phyloP scores from a whole-genome alignment of 306 rosid species.

The Aeschynomene evenia region DNA sequence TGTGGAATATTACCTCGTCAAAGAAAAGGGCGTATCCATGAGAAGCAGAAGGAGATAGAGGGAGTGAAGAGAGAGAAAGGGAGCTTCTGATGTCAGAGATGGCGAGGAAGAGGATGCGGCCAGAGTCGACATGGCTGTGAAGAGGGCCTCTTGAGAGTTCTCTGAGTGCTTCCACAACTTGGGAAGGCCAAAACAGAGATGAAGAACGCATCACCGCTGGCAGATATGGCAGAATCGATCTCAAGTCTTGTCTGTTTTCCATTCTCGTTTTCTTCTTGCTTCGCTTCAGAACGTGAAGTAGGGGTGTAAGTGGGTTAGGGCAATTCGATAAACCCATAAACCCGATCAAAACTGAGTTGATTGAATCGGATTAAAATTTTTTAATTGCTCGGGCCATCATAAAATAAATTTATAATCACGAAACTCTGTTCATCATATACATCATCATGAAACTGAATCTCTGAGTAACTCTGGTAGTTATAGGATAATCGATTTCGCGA shows the following conservation, averaged over 20 bases:
- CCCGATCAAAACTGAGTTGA: too few species aligned
- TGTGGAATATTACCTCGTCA: constrained; percentile 54
- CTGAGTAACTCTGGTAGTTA: too few species aligned
- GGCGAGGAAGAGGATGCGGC: constrained; percentile 47
- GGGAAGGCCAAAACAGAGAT: constrained; percentile 74
- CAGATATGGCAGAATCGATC: constrained; percentile 59
- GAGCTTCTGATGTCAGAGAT: constrained; percentile 57
- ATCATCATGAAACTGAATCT: too few species aligned
- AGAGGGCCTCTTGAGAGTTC: constrained; percentile 51
- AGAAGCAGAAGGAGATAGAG: constrained; percentile 45
- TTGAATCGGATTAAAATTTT: too few species aligned
- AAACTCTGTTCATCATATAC: too few species aligned
- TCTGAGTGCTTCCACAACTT: constrained; percentile 55
- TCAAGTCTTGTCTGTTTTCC: constrained; percentile 71
- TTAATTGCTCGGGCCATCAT: too few species aligned
- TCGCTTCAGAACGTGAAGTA: background rate
- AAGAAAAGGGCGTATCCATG: constrained; percentile 73
- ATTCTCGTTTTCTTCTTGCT: constrained; percentile 18
- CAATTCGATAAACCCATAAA: too few species aligned
- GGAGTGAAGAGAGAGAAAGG: constrained; percentile 48
- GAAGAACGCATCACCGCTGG: constrained; percentile 56
- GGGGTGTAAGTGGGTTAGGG: too few species aligned
- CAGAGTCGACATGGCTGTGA: constrained; percentile 55
- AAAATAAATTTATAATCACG: too few species aligned
- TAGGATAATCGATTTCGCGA: too few species aligned